Evolutionary conservation across 768 basidiomycete genomes (phyloP), one percentile per base, ranked within the genome.

Genomic region (Peribolospora baueri): DNA sequence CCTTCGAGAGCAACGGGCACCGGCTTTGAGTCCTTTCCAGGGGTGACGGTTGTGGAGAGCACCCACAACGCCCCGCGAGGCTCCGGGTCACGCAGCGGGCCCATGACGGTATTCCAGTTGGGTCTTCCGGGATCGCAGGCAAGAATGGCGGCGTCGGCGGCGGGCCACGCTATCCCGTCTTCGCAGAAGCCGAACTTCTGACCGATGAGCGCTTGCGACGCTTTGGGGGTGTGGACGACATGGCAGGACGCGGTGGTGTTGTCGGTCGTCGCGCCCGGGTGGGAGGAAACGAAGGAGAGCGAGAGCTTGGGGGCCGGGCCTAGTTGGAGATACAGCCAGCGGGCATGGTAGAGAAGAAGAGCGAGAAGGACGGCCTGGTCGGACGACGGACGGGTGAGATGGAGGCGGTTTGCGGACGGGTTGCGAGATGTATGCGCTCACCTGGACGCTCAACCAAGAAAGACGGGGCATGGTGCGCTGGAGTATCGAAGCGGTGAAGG

Each of bases 71-170:
- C 68, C 0, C 79, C 82, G n/a, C 65, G 72, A 4, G 76, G 75
- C 4, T 67, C 61, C 2, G 81, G 79, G 60, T 81, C 67, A 0
- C 58, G 65, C 51, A 84, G 63, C 5, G 82, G 81, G 0, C 82
- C 82, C 64, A 66, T 65, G 42, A 72, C 81, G 5, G 81, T 82
- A 63, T 84, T 84, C 82, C 82, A 84, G 38, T 70, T 64, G 58
- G 72, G 72, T 66, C 71, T 72, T 52, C 65, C 69, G 2, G 74
- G 69, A 61, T 80, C 78, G 59, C 78, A 80, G 37, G 66, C 66
- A 37, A 70, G 51, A 1, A 73, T 62, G 5, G 81, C 65, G 38
- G 70, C 40, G 6, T 54, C 73, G 63, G 42, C 4, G 51, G 41
- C 11, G 56, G 80, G 77, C 80, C 80, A 82, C 56, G 78, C 76